phyloP scores from a whole-genome alignment of 2,329 filamentous ascomycete genomes.

The Nigrospora oryzae region DNA sequence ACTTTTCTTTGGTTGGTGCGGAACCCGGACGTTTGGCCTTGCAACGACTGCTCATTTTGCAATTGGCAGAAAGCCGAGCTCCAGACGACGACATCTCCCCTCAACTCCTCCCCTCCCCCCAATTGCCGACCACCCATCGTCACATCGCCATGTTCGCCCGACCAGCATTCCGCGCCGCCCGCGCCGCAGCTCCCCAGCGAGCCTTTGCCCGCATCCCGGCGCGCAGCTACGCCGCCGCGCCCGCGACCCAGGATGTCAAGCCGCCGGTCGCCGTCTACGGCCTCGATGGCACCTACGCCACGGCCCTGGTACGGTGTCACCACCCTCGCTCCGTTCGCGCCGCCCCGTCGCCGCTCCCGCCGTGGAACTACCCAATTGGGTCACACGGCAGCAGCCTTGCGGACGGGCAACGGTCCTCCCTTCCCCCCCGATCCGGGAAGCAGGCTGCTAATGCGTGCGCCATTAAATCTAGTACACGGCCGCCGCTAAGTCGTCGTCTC shows the following conservation, averaged over 20 bases:
- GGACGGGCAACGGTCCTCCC: constrained; percentile 2
- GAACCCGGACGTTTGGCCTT: too few species aligned
- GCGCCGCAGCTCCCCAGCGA: constrained; percentile 49
- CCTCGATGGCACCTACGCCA: constrained; percentile 96
- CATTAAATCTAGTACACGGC: constrained; percentile 75
- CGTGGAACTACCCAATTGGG: too few species aligned
- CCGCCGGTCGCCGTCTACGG: constrained; percentile 89
- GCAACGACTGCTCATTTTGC: background rate
- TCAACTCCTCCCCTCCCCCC: constrained; percentile 7
- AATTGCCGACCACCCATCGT: constrained; percentile 6
- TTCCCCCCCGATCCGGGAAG: background rate
- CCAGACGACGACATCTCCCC: constrained; percentile 8
- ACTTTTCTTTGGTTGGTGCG: too few species aligned
- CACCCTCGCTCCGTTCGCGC: background rate
- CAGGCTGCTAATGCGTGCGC: constrained; percentile 22
- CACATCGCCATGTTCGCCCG: constrained; percentile 47
- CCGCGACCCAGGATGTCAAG: constrained; percentile 60
- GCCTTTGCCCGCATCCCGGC: constrained; percentile 51
- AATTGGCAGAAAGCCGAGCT: constrained; percentile 13
- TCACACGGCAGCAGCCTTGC: too few species aligned
- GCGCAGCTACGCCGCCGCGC: constrained; percentile 68
- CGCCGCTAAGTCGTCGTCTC: constrained; percentile 74
- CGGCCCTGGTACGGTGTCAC: constrained; percentile 74
- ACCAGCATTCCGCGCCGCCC: constrained; percentile 48
- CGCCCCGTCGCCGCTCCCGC: too few species aligned